Base-by-base conservation (phyloP, 176 grass and related monocot species). In the Panicum miliaceum region DNA sequence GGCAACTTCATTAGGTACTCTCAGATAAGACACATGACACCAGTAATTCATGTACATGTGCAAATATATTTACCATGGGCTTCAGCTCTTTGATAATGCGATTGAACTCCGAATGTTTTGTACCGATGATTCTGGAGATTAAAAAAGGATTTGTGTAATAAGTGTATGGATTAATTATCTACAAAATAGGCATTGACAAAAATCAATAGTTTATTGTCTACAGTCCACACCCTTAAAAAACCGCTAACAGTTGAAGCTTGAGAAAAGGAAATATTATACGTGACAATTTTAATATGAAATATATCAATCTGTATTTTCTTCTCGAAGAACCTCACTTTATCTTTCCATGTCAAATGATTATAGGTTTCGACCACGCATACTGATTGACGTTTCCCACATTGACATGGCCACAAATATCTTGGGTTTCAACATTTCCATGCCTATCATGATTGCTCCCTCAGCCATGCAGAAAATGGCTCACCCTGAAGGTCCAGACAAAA, bases 381-480 rank as follows among this genome's bases (percentile, higher is more conserved):
- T 99, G 57, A 83, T 99, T n/a, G 91, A 99, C 45, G 96, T 99
- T 18, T 90, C 96, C 27, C 77, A 54, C 7, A 92, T 96, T 42
- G 79, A 94, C 83, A 90, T 92, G 89, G 48, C 87, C 1, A 92
- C 91, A 11, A 92, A 81, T 7, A 66, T 99, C 48, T 68, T 99
- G 77, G 93, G 93, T 26, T 99, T 90, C 84, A 90, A 96, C 29
- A 83, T 99, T 68, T 90, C 96, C 34, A 99, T 99, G 93, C 96
- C 96, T 8, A 90, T 99, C 43, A 96, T 99, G 96, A 94, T 99
- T 12, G 91, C 96, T 50, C 96, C 96, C 48, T 67, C 96, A 23
- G 93, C 93, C 36, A 94, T 99, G 96, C 96, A 96, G 80, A 99
- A 99, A 84, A 96, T 99, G 96, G 96, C 96, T 34, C 96, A 99